phyloP scores from a whole-genome alignment of 1,139 yeast genomes.

The Pichia cactophila region DNA sequence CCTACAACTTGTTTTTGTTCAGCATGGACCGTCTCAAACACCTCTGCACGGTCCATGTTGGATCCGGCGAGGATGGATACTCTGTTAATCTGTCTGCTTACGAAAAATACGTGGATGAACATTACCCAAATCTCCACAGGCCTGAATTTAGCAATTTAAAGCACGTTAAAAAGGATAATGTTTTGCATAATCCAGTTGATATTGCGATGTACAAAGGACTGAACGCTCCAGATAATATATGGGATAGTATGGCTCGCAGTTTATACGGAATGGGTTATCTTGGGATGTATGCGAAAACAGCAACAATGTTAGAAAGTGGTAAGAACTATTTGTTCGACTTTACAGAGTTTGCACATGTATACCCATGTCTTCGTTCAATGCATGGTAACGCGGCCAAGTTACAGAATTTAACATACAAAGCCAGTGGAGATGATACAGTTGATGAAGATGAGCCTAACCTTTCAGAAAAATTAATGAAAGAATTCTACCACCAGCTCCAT shows the following conservation, averaged over 20 bases:
- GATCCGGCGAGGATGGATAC: not conserved
- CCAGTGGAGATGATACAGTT: not conserved
- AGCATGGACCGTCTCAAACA: not conserved
- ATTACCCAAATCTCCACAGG: not conserved
- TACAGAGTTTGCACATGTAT: constrained; percentile 11
- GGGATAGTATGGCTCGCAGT: constrained; percentile 6
- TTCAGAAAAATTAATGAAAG: not conserved
- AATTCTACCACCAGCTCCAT: not conserved
- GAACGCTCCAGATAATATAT: constrained; percentile 9
- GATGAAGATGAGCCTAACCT: not conserved
- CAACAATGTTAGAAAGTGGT: constrained; percentile 9
- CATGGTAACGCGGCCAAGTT: constrained; percentile 1
- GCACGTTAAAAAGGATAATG: not conserved
- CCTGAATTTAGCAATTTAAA: not conserved
- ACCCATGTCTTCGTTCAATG: constrained; percentile 10
- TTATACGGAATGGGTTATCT: constrained; percentile 10
- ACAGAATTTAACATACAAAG: not conserved
- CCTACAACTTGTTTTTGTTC: not conserved
- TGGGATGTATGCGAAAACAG: constrained; percentile 12
- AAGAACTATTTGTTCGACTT: constrained; percentile 9
- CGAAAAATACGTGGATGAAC: not conserved
- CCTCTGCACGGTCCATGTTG: not conserved
- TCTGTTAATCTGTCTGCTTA: not conserved
- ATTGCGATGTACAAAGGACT: constrained; percentile 3
- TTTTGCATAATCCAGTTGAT: constrained; percentile 5